Evolutionary conservation across 116 monocot species (phyloP).

Genomic region (Phalaenopsis hybrid): DNA sequence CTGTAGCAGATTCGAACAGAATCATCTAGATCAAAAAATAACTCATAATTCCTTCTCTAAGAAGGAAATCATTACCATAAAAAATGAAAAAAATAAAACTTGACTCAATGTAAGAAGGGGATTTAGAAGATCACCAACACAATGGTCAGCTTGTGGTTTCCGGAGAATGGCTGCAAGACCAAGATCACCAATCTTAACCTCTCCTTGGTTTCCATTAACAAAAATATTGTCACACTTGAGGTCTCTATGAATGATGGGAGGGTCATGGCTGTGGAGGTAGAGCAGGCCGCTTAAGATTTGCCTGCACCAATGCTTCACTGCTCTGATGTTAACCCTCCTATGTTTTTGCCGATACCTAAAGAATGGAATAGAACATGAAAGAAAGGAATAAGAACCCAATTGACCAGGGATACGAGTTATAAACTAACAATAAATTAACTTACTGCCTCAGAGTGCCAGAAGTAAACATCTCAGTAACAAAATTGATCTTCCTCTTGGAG

Average conservation of each 20-base stretch:
- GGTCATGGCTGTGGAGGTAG: slow-evolving; percentile 60
- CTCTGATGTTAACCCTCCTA: slow-evolving; percentile 46
- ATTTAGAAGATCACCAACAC: slow-evolving; percentile 20
- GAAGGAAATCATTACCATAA: not conserved
- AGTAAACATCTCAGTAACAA: slow-evolving; percentile 66
- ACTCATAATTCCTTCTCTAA: not conserved
- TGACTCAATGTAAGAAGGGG: not conserved
- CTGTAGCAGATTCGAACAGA: slow-evolving; percentile 12
- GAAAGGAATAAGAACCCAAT: not conserved
- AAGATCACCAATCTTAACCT: slow-evolving; percentile 68
- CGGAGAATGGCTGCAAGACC: slow-evolving; percentile 64
- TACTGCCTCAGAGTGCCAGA: slow-evolving; percentile 65
- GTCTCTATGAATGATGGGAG: slow-evolving; percentile 63
- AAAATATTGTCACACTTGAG: slow-evolving; percentile 74
- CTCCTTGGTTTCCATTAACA: slow-evolving; percentile 61
- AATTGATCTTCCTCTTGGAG: slow-evolving; percentile 49
- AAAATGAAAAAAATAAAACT: not conserved
- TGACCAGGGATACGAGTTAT: not conserved
- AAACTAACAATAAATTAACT: slow-evolving; percentile 1
- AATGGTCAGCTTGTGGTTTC: slow-evolving; percentile 56
- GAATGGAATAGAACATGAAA: not conserved
- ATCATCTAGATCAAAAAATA: not conserved
- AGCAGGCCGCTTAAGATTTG: slow-evolving; percentile 54
- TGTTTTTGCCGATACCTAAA: slow-evolving; percentile 60
- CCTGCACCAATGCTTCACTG: slow-evolving; percentile 68